Conservation (phyloP, 257 asterid genomes). For the Ocimum tenuiflorum region DNA sequence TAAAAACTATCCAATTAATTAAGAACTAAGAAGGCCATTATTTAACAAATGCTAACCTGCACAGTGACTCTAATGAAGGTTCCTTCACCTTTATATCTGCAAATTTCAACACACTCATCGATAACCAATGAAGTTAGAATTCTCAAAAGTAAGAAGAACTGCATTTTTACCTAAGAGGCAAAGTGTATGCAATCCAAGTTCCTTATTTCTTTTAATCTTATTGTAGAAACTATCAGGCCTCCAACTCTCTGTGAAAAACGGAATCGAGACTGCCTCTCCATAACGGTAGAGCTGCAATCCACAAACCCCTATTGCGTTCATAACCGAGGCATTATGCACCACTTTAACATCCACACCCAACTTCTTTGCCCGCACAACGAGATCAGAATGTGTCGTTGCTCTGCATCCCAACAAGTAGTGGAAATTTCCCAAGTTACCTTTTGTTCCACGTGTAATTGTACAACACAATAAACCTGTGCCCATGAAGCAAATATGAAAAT, state of each 20-base stretch:
- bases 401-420: too few relatives aligned
- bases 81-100: slow-evolving; percentile 87
- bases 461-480: too few relatives aligned
- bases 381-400: slow-evolving; percentile 92
- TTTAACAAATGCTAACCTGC: slow-evolving; percentile 53
- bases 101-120: slow-evolving; percentile 13
- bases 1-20: not conserved
- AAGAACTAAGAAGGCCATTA: not conserved
- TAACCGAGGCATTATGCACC: slow-evolving; percentile 87
- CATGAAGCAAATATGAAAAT: too few relatives aligned
- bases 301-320: slow-evolving; percentile 91
- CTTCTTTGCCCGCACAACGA: slow-evolving; percentile 83
- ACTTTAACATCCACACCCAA: slow-evolving; percentile 70
- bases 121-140: too few relatives aligned
- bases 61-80: slow-evolving; percentile 75
- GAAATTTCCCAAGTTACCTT: too few relatives aligned
- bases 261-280: slow-evolving; percentile 84
- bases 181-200: slow-evolving; percentile 73
- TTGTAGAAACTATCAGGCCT: slow-evolving; percentile 93
- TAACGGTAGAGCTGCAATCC: slow-evolving; percentile 87
- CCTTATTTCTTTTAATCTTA: slow-evolving; percentile 54
- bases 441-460: too few relatives aligned
- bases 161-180: slow-evolving; percentile 90
- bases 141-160: too few relatives aligned
- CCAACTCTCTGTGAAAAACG: slow-evolving; percentile 91